These are phyloP conservation scores for Helichrysum umbraculigerum DNA, from an alignment of 129 eudicot genomes.

Conservation along the genomic window DNA sequence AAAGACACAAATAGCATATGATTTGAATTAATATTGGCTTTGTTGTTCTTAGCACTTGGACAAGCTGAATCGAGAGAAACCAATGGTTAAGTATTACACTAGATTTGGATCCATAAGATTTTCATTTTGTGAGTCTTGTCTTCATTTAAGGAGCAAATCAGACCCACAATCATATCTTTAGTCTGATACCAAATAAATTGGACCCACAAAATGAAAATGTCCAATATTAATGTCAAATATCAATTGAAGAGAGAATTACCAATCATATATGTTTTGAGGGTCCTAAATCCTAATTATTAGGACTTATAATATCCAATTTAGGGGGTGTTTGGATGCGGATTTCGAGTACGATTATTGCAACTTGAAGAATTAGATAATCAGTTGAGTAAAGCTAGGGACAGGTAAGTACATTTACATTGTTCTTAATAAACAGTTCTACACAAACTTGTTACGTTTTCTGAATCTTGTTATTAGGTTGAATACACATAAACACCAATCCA, in stretches of 20 bases:
- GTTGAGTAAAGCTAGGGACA: neutral
- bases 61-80: conserved; percentile 12
- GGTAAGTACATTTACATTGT: neutral
- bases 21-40: conserved; percentile 12
- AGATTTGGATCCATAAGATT: neutral
- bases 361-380: conserved; percentile 10
- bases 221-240: neutral
- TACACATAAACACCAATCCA: neutral
- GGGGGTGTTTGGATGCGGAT: conserved; percentile 7
- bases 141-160: neutral
- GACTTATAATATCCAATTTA: neutral
- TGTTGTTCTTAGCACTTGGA: neutral
- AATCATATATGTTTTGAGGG: neutral
- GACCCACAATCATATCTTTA: conserved; percentile 9
- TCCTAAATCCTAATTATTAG: neutral
- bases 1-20: conserved; percentile 26
- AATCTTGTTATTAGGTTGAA: neutral
- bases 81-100: neutral
- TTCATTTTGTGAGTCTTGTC: neutral
- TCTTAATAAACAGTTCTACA: neutral
- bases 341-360: neutral
- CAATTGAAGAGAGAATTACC: neutral
- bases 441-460: neutral
- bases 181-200: neutral
- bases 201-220: conserved; percentile 6